Evolutionary conservation across 306 rosid genomes (phyloP).

Genomic region (Lathyrus aphaca): DNA sequence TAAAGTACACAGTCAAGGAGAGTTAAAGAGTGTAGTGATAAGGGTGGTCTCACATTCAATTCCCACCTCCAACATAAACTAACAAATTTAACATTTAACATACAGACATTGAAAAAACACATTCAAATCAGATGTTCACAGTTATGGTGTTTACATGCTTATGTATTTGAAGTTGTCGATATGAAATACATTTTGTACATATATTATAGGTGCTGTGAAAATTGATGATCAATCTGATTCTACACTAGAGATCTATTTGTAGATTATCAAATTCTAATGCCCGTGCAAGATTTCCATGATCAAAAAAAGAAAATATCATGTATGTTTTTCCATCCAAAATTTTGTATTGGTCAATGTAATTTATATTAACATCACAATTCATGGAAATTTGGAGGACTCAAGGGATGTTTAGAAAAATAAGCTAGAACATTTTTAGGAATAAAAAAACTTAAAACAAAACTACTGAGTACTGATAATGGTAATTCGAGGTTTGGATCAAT

Average conservation of each 20-base stretch:
- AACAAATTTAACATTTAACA: no score
- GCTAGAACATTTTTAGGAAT: not conserved
- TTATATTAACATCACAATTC: not conserved
- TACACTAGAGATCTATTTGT: constrained; percentile 12
- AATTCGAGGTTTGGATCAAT: not conserved
- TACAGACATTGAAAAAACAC: no score
- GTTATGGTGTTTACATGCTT: constrained; percentile 10
- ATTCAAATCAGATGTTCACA: constrained; percentile 5
- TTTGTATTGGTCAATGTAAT: constrained; percentile 11
- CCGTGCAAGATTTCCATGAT: not conserved
- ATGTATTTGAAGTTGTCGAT: not conserved
- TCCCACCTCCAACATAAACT: no score
- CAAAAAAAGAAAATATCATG: not conserved
- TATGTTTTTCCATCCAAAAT: not conserved
- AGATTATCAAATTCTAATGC: constrained; percentile 15
- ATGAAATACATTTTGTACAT: constrained; percentile 11
- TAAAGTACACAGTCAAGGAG: not conserved
- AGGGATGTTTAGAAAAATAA: not conserved
- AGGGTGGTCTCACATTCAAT: no score
- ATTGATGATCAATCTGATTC: constrained; percentile 11
- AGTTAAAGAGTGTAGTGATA: no score
- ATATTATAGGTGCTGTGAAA: constrained; percentile 1
- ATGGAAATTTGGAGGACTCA: constrained; percentile 7
- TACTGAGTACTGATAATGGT: not conserved
- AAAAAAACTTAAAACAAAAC: not conserved